A percentile compares a stretch with the other conserved stretches of the same genome.
Evolutionary conservation across 2,329 filamentous ascomycete species (phyloP).

Genomic region (Colletotrichum orchidophilum): DNA sequence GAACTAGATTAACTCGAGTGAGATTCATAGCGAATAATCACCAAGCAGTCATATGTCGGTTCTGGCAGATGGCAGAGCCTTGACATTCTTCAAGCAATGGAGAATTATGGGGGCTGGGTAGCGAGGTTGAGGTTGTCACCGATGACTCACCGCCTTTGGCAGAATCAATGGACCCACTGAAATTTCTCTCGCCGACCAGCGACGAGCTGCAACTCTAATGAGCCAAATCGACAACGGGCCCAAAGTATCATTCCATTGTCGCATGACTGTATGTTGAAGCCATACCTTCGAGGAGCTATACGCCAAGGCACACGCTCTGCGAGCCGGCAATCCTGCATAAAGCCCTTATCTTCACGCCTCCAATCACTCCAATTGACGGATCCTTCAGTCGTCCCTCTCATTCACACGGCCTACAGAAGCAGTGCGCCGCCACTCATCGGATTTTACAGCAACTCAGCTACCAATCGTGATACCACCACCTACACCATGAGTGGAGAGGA

Average conservation of each 20-base stretch:
- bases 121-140: background rate
- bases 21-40: no score
- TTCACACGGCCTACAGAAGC: background rate
- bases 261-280: constrained; percentile 24
- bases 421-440: constrained; percentile 4
- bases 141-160: constrained; percentile 29
- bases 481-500: constrained; percentile 42
- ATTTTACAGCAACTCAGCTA: constrained; percentile 4
- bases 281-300: background rate
- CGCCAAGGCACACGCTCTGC: constrained; percentile 23
- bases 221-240: constrained; percentile 1
- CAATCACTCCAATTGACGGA: background rate
- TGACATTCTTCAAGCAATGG: background rate
- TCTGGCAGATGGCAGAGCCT: background rate
- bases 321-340: background rate
- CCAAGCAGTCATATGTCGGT: no score
- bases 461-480: constrained; percentile 20
- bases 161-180: constrained; percentile 33
- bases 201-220: background rate
- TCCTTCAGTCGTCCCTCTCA: background rate
- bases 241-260: background rate
- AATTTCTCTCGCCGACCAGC: constrained; percentile 32
- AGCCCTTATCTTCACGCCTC: background rate
- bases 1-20: no score
- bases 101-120: background rate